Base-by-base conservation (phyloP, 2,329 filamentous ascomycete genomes). In the Fusarium nisikadoi region DNA sequence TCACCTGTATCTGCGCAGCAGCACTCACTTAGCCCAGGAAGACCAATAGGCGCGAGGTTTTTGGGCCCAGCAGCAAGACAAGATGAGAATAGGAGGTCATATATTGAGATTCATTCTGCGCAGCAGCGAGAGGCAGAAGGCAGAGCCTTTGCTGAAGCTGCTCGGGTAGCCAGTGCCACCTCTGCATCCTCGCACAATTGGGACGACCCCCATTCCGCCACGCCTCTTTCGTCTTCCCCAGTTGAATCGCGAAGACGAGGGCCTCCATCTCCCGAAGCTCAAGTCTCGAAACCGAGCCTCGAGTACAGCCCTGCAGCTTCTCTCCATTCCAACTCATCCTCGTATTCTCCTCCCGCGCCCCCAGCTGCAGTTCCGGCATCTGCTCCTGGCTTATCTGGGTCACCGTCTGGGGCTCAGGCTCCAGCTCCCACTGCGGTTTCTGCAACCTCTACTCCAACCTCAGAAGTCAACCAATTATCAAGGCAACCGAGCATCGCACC, bases 121-220 rank as follows among this genome's bases (percentile, higher is more conserved):
- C 83, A 91, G 76, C 90, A 91, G 86, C 85, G 88, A 41, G 81
- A 87, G 73, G 88, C 86, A 9, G 90, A 91, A 77, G 89, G 88
- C 5, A 84, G 84, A 74, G 89, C 88, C 12, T 86, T 91, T 69
- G 84, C 88, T 12, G 84, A 87, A 65, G 88, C 88, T 52, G 80
- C 75, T 58, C 79, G 74, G 41, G 79, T 75, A 49, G 79, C 78
- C 67, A 83, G 78, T 63, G 78, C 77, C n/a, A 77, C 77, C 17
- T 78, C 76, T 23, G 79, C 80, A 19, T 78, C 80, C 12, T 76
- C 78, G 14, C 77, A 79, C 20, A 76, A 79, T 14, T 80, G 81
- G 80, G 81, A 79, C 36, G 77, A 78, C 38, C 79, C 77, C 19
- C 74, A 77, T 54, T 77, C 76, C 8, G 67, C 78, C 20, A 75